Evolutionary conservation across 2,329 filamentous ascomycete genomes (phyloP).

Genomic region (Colletotrichum lentis): DNA sequence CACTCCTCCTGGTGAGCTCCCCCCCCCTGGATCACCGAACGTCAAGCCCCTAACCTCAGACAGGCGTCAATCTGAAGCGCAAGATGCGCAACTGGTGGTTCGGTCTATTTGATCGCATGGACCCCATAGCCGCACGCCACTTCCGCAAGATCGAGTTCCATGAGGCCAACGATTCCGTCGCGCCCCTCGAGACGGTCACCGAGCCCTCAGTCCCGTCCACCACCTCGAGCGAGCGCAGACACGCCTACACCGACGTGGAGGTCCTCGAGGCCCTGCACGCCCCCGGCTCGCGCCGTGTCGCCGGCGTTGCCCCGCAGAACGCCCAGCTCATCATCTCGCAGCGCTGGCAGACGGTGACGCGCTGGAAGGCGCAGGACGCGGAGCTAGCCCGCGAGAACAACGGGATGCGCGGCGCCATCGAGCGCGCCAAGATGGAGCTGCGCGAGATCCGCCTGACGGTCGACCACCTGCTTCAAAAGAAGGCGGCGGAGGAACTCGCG

Average conservation of each 20-base stretch:
- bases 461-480: slow-evolving; percentile 38
- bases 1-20: slow-evolving; percentile 17
- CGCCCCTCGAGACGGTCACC: slow-evolving; percentile 26
- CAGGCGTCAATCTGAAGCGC: slow-evolving; percentile 30
- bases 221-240: slow-evolving; percentile 2
- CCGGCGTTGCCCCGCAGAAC: slow-evolving; percentile 38
- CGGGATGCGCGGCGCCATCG: slow-evolving; percentile 21
- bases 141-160: slow-evolving; percentile 32
- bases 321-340: slow-evolving; percentile 38
- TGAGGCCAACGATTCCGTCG: slow-evolving; percentile 15
- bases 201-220: slow-evolving; percentile 17
- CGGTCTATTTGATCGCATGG: slow-evolving; percentile 38
- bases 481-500: slow-evolving; percentile 29
- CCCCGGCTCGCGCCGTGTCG: slow-evolving; percentile 38
- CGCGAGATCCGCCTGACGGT: slow-evolving; percentile 33
- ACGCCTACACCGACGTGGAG: slow-evolving; percentile 35
- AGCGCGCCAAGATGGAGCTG: slow-evolving; percentile 22
- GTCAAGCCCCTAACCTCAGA: not conserved
- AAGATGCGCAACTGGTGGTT: slow-evolving; percentile 37
- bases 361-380: slow-evolving; percentile 25
- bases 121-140: slow-evolving; percentile 28
- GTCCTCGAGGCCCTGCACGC: slow-evolving; percentile 40
- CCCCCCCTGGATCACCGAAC: not conserved
- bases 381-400: slow-evolving; percentile 25
- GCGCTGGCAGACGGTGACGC: slow-evolving; percentile 36